Evolutionary conservation across 2,329 filamentous ascomycete species (phyloP).

Genomic region (Fusarium sp.): DNA sequence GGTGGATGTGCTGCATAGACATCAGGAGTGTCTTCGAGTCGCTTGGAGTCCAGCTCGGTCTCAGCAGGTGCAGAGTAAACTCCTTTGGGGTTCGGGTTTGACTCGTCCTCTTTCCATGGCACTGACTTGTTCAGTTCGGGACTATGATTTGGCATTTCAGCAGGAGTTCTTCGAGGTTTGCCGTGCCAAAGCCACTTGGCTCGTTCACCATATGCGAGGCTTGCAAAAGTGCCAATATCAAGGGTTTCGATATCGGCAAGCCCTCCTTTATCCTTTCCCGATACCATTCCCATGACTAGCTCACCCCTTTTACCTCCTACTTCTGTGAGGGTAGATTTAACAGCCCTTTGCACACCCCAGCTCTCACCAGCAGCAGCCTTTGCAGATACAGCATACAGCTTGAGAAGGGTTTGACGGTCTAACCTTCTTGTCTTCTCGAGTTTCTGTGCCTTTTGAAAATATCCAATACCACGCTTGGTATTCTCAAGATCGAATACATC

Average conservation of each 20-base stretch:
- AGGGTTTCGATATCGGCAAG: slow-evolving; percentile 94
- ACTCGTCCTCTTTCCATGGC: slow-evolving; percentile 67
- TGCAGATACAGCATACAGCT: slow-evolving; percentile 83
- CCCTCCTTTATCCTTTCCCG: slow-evolving; percentile 85
- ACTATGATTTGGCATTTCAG: slow-evolving; percentile 61
- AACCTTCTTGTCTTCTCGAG: slow-evolving; percentile 81
- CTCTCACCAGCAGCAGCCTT: slow-evolving; percentile 91
- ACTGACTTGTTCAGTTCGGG: slow-evolving; percentile 61
- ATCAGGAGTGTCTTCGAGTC: slow-evolving; percentile 60
- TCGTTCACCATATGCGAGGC: slow-evolving; percentile 81
- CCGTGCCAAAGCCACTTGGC: slow-evolving; percentile 96
- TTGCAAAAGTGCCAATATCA: slow-evolving; percentile 86
- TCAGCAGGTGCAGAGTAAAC: slow-evolving; percentile 65
- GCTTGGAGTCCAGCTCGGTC: slow-evolving; percentile 61
- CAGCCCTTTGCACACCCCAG: slow-evolving; percentile 91
- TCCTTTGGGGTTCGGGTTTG: slow-evolving; percentile 58
- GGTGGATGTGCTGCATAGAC: slow-evolving; percentile 60
- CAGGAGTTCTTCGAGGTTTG: slow-evolving; percentile 77
- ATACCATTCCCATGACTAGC: slow-evolving; percentile 95
- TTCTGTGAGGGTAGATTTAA: slow-evolving; percentile 95
- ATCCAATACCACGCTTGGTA: slow-evolving; percentile 84
- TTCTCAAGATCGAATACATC: slow-evolving; percentile 89
- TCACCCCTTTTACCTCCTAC: slow-evolving; percentile 94
- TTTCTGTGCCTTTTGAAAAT: slow-evolving; percentile 92
- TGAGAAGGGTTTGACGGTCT: slow-evolving; percentile 85